A percentile compares a stretch with the other conserved stretches of the same genome.
phyloP scores from a whole-genome alignment of 441 rosid species.

The Erysimum cheiri region DNA sequence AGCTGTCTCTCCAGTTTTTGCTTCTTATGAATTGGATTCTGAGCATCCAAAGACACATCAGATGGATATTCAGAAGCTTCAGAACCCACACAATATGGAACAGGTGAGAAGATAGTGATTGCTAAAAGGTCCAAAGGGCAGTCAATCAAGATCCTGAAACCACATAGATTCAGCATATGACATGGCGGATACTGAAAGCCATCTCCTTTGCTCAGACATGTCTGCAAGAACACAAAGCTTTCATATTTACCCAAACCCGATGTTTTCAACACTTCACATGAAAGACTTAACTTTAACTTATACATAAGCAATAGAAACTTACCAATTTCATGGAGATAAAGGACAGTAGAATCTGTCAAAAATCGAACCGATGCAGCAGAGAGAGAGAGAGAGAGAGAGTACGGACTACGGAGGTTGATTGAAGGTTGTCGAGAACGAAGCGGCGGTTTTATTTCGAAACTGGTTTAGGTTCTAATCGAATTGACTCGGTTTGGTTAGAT shows the following conservation, averaged over 20 bases:
- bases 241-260: conserved; percentile 26
- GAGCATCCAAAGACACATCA: conserved; percentile 32
- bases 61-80: conserved; percentile 42
- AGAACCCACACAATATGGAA: conserved; percentile 46
- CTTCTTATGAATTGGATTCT: conserved; percentile 49
- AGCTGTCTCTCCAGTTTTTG: conserved; percentile 50
- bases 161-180: conserved; percentile 64
- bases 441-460: conserved; percentile 26
- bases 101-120: conserved; percentile 65
- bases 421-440: not conserved
- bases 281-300: conserved; percentile 12
- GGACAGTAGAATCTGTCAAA: not conserved
- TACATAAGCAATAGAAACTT: conserved; percentile 40
- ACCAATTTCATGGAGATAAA: conserved; percentile 55
- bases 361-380: not conserved
- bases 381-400: not conserved
- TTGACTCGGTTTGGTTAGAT: not conserved
- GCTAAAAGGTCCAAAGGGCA: conserved; percentile 84
- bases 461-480: not conserved
- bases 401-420: conserved; percentile 1
- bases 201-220: conserved; percentile 81
- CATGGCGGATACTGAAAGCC: conserved; percentile 77
- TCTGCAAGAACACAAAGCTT: conserved; percentile 50
- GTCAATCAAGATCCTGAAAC: conserved; percentile 75
- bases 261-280: conserved; percentile 5